Conservation (phyloP, 768 basidiomycete genomes). For the Nevesoporus exiguus region DNA sequence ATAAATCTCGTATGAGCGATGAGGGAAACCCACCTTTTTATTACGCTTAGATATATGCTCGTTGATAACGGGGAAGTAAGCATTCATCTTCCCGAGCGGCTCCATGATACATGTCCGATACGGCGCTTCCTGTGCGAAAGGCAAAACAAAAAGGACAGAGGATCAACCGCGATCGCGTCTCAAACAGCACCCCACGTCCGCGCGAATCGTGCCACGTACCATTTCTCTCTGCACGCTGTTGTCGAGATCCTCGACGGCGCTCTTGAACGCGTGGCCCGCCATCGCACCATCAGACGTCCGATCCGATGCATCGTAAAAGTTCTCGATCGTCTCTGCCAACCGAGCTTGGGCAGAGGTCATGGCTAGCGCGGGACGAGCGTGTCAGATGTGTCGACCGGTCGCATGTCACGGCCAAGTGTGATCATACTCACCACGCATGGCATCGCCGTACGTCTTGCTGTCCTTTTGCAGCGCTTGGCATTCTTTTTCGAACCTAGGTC, state of each 20-base stretch:
- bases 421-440: slow-evolving; percentile 73
- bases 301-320: slow-evolving; percentile 88
- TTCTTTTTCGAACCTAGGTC: slow-evolving; percentile 90
- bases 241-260: slow-evolving; percentile 92
- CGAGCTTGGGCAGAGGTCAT: slow-evolving; percentile 94
- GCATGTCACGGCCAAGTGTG: neutral
- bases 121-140: slow-evolving; percentile 71
- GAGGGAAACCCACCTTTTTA: slow-evolving; percentile 70
- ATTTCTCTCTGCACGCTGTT: slow-evolving; percentile 79
- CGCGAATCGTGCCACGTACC: slow-evolving; percentile 43
- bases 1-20: neutral
- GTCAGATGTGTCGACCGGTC: neutral
- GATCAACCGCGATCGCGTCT: slow-evolving; percentile 1
- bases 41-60: slow-evolving; percentile 92
- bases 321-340: slow-evolving; percentile 89
- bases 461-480: slow-evolving; percentile 91
- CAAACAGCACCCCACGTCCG: neutral
- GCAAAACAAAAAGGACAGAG: neutral
- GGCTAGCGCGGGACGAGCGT: slow-evolving; percentile 44
- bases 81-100: slow-evolving; percentile 94
- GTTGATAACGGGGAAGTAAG: slow-evolving; percentile 91
- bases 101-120: slow-evolving; percentile 94
- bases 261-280: slow-evolving; percentile 95
- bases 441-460: slow-evolving; percentile 90
- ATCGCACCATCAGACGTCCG: slow-evolving; percentile 87